These are phyloP conservation scores for Taphrina populina DNA, from an alignment of 1,139 yeast species.

Conservation along the genomic window DNA sequence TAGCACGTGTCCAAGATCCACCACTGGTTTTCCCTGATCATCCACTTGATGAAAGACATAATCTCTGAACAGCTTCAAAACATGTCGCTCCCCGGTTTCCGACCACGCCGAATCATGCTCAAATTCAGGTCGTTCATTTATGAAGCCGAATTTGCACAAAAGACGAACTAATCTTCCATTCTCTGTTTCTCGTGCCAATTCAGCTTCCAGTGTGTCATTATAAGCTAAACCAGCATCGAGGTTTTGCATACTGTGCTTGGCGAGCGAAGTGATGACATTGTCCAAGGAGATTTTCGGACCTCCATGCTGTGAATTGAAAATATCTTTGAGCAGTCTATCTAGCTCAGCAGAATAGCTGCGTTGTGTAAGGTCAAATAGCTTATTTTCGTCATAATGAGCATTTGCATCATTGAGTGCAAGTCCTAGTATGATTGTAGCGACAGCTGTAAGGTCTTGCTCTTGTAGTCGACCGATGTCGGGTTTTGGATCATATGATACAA, in stretches of 20 bases:
- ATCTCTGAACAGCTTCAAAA: constrained; percentile 75
- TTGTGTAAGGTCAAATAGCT: constrained; percentile 42
- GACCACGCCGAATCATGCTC: constrained; percentile 62
- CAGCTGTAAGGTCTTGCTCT: constrained; percentile 54
- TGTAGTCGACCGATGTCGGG: constrained; percentile 47
- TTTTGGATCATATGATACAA: constrained; percentile 48
- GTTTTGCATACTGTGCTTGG: constrained; percentile 49
- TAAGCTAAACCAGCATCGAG: constrained; percentile 59
- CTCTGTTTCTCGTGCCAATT: constrained; percentile 72
- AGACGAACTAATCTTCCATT: constrained; percentile 84
- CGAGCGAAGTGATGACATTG: constrained; percentile 45
- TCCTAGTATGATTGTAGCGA: constrained; percentile 58
- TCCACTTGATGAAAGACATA: constrained; percentile 82
- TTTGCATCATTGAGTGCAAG: constrained; percentile 39
- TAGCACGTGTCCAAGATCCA: constrained; percentile 81
- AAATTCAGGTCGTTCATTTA: constrained; percentile 71
- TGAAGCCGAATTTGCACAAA: constrained; percentile 73
- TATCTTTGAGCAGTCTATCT: constrained; percentile 36
- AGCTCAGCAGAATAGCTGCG: constrained; percentile 38
- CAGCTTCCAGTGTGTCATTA: constrained; percentile 66
- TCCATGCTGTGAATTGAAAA: constrained; percentile 39
- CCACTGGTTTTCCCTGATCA: constrained; percentile 70
- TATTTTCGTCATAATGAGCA: constrained; percentile 42
- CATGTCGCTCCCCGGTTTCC: constrained; percentile 72
- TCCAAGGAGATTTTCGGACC: constrained; percentile 37